Percentiles rank a stretch among this genome's conserved stretches.
phyloP scores from a whole-genome alignment of 257 asterid genomes.

The Nicotiana attenuata region DNA sequence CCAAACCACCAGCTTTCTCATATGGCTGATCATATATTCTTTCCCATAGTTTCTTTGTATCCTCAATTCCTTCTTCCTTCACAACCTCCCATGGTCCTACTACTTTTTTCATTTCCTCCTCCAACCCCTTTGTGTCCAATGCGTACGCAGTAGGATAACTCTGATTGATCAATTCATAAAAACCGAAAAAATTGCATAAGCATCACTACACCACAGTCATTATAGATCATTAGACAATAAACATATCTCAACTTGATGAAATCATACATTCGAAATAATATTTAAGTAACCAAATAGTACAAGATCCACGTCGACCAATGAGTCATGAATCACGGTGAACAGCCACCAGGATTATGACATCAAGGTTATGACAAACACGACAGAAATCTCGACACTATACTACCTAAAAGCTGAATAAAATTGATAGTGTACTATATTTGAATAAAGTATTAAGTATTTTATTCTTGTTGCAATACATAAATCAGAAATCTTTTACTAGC shows the following conservation, averaged over 20 bases:
- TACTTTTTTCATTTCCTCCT: constrained; percentile 48
- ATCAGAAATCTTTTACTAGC: not conserved
- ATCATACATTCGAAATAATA: not conserved
- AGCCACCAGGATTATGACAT: not conserved
- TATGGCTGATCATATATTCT: constrained; percentile 67
- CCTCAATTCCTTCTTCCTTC: constrained; percentile 40
- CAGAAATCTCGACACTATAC: not conserved
- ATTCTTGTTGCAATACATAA: not conserved
- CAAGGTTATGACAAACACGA: not conserved
- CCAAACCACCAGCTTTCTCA: constrained; percentile 74
- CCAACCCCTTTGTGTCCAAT: constrained; percentile 60
- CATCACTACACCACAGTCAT: constrained; percentile 12
- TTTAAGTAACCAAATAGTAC: not conserved
- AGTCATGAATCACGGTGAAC: not conserved
- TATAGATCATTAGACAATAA: not conserved
- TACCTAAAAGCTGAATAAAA: constrained; percentile 1
- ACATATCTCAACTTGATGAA: constrained; percentile 3
- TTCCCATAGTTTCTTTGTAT: constrained; percentile 71
- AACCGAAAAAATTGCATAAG: not conserved
- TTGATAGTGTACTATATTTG: not conserved
- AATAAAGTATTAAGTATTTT: not conserved
- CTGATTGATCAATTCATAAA: constrained; percentile 33
- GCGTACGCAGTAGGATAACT: constrained; percentile 87
- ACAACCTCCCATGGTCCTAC: constrained; percentile 40
- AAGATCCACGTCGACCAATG: not conserved